Conservation (phyloP, 768 basidiomycete species). For the Amanita pseudoporphyria region DNA sequence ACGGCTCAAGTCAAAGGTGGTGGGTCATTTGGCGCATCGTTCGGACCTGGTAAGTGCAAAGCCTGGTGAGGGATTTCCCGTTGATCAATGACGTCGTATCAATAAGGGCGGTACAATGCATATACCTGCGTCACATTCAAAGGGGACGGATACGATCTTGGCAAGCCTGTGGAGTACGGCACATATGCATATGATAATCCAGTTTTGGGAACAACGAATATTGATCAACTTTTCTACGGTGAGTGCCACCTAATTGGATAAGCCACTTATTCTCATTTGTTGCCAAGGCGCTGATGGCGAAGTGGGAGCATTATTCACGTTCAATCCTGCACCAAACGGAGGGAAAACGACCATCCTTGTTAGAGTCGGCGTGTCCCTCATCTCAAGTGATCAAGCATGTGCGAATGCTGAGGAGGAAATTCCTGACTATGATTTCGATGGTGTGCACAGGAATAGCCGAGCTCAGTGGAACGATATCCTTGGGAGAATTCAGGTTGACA, state of each 20-base stretch:
- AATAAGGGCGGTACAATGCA: slow-evolving; percentile 39
- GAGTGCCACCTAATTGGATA: slow-evolving; percentile 8
- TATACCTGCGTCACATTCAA: slow-evolving; percentile 55
- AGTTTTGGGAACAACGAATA: slow-evolving; percentile 32
- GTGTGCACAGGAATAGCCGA: slow-evolving; percentile 30
- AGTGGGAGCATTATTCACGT: slow-evolving; percentile 44
- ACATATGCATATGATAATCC: slow-evolving; percentile 43
- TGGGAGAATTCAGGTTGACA: slow-evolving; percentile 43
- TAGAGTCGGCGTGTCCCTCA: slow-evolving; percentile 55
- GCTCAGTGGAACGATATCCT: slow-evolving; percentile 51
- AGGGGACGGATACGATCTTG: slow-evolving; percentile 37
- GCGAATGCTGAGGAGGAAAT: slow-evolving; percentile 53
- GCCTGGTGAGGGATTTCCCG: not conserved
- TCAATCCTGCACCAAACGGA: slow-evolving; percentile 29
- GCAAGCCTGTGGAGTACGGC: slow-evolving; percentile 44
- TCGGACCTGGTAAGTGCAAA: slow-evolving; percentile 37
- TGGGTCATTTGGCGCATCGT: slow-evolving; percentile 41
- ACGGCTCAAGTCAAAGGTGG: slow-evolving; percentile 43
- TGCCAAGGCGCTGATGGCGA: slow-evolving; percentile 13
- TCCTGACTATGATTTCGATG: slow-evolving; percentile 44
- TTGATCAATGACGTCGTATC: not conserved
- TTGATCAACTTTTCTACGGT: slow-evolving; percentile 42
- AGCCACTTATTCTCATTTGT: too few species aligned
- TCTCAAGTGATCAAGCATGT: slow-evolving; percentile 52
- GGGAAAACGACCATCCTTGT: slow-evolving; percentile 37